A percentile compares a stretch with the other conserved stretches of the same genome.
Conservation (phyloP, 108 stramenopile genomes). For the Chaetoceros muelleri region DNA sequence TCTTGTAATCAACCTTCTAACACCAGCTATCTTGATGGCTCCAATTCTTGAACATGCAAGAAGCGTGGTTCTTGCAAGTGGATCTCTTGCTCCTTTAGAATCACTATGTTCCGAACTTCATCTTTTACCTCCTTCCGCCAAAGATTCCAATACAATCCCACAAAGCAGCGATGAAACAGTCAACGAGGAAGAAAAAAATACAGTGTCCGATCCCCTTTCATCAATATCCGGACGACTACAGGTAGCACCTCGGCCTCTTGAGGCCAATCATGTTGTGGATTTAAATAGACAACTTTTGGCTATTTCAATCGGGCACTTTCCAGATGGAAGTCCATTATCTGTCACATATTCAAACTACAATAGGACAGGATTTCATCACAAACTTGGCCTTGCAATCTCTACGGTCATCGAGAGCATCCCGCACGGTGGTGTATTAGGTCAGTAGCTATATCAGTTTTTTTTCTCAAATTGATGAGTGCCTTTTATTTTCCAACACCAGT, state of each 20-base stretch:
- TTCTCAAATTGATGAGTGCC: too few species aligned
- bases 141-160: constrained; percentile 3
- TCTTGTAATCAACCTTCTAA: constrained; percentile 43
- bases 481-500: background rate
- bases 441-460: background rate
- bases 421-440: constrained; percentile 43
- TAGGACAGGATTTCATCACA: constrained; percentile 30
- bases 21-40: constrained; percentile 42
- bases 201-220: background rate
- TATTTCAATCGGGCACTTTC: constrained; percentile 51
- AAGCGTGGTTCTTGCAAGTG: constrained; percentile 57
- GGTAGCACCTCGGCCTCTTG: constrained; percentile 49
- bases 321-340: constrained; percentile 48
- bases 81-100: constrained; percentile 55
- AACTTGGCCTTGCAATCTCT: constrained; percentile 57
- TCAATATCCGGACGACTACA: constrained; percentile 24
- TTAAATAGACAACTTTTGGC: constrained; percentile 56
- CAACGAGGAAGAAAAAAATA: background rate
- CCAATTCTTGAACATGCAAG: constrained; percentile 35
- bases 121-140: constrained; percentile 16
- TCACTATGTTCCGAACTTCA: constrained; percentile 63
- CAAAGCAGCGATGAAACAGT: constrained; percentile 3
- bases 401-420: constrained; percentile 42
- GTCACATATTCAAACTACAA: constrained; percentile 40
- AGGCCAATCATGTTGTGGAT: constrained; percentile 67